A percentile compares a stretch with the other conserved stretches of the same genome.
phyloP scores from a whole-genome alignment of 2,329 filamentous ascomycete species.

The Fusarium devonianum region DNA sequence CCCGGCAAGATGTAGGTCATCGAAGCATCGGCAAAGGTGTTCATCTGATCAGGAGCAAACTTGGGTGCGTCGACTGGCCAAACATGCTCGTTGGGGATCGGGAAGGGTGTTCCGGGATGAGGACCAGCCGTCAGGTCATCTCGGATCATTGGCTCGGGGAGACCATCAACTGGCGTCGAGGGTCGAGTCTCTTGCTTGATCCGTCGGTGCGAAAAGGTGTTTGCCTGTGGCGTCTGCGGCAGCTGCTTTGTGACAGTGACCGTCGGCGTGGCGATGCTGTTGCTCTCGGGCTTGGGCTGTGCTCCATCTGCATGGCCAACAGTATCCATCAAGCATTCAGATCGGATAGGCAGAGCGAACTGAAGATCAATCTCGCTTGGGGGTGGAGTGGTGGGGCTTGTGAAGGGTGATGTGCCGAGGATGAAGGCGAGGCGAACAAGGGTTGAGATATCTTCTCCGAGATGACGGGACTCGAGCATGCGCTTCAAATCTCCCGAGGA shows the following conservation, averaged over 20 bases:
- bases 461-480: conserved; percentile 54
- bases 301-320: conserved; percentile 40
- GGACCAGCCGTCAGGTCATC: conserved; percentile 47
- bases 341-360: conserved; percentile 49
- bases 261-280: conserved; percentile 38
- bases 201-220: conserved; percentile 43
- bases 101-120: conserved; percentile 52
- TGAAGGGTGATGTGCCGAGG: conserved; percentile 52
- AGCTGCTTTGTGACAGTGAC: conserved; percentile 40
- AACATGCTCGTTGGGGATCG: conserved; percentile 49
- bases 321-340: conserved; percentile 47
- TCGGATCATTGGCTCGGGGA: conserved; percentile 44
- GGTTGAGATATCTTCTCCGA: conserved; percentile 50
- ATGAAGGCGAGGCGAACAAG: conserved; percentile 55
- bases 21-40: conserved; percentile 42
- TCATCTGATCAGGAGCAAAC: conserved; percentile 50
- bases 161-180: conserved; percentile 45
- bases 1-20: conserved; percentile 45
- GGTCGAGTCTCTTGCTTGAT: conserved; percentile 49
- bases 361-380: conserved; percentile 50
- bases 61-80: conserved; percentile 51
- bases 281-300: conserved; percentile 40
- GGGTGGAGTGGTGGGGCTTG: conserved; percentile 46
- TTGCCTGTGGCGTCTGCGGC: conserved; percentile 43
- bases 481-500: conserved; percentile 54